These are phyloP conservation scores for Erucastrum elatum DNA, from an alignment of 345 rosid genomes.

Conservation along the genomic window DNA sequence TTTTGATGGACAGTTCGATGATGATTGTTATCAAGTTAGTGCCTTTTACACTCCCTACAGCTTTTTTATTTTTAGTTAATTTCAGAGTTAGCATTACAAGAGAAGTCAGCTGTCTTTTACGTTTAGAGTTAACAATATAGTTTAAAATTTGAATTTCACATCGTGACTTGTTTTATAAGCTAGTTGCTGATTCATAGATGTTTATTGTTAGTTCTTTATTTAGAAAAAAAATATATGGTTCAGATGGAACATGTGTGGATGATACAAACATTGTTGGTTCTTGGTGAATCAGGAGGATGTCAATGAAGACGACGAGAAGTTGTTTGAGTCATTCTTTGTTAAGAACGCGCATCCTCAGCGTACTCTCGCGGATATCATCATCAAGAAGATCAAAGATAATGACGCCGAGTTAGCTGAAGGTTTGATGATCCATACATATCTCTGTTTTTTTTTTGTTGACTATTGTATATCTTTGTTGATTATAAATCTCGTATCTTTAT, in stretches of 20 bases:
- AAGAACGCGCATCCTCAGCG: slow-evolving; percentile 66
- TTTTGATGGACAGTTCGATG: slow-evolving; percentile 63
- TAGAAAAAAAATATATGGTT: too few species aligned
- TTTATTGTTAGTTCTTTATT: background rate
- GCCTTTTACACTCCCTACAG: background rate
- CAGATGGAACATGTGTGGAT: background rate
- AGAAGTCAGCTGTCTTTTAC: too few species aligned
- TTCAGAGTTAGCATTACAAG: background rate
- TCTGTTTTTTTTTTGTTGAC: background rate
- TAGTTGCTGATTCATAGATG: background rate
- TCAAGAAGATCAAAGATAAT: slow-evolving; percentile 60
- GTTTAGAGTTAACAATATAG: too few species aligned
- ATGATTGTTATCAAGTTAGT: slow-evolving; percentile 59
- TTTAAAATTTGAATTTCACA: background rate
- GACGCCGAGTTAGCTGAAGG: slow-evolving; percentile 67
- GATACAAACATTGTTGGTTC: background rate
- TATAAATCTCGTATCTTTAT: background rate
- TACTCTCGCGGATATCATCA: slow-evolving; percentile 80
- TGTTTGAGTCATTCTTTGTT: slow-evolving; percentile 73
- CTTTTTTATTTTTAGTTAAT: background rate
- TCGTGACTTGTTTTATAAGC: background rate
- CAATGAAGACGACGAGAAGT: slow-evolving; percentile 76
- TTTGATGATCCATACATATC: slow-evolving; percentile 16
- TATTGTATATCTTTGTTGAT: background rate
- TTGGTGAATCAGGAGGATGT: slow-evolving; percentile 56